Conservation (phyloP, 345 rosid species). For the Boechera stricta region DNA sequence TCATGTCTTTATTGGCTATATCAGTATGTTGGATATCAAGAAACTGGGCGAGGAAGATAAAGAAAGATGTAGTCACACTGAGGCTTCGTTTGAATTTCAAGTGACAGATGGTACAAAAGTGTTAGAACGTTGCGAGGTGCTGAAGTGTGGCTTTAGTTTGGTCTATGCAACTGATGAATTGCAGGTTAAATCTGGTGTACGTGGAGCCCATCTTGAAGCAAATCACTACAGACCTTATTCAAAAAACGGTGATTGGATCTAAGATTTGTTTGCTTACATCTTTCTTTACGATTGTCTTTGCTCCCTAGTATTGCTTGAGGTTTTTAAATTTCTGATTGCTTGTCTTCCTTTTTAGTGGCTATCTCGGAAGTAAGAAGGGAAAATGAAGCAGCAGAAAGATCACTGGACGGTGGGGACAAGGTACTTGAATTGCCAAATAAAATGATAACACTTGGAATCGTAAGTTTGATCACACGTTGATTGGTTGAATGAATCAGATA, state of each 20-base stretch:
- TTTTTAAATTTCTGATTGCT: background rate
- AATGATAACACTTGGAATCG: background rate
- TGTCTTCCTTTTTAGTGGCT: conserved; percentile 20
- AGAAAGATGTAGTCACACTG: background rate
- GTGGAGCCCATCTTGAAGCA: background rate
- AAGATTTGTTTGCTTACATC: background rate
- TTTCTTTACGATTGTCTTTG: background rate
- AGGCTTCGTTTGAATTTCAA: background rate
- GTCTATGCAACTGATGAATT: background rate
- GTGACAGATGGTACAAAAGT: background rate
- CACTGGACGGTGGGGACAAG: conserved; percentile 7
- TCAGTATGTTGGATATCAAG: background rate
- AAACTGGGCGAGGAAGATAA: background rate
- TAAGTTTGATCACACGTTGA: conserved; percentile 3
- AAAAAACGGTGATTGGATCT: background rate
- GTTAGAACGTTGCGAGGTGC: background rate
- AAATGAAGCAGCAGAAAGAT: background rate
- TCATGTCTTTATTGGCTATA: background rate
- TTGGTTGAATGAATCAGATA: background rate
- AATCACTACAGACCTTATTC: background rate
- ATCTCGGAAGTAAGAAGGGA: background rate
- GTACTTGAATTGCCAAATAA: conserved; percentile 24
- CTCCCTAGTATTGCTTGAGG: background rate
- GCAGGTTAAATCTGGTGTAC: background rate
- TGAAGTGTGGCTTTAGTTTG: conserved; percentile 16